Base-by-base conservation (phyloP, 768 basidiomycete genomes). In the Lactarius deliciosus region DNA sequence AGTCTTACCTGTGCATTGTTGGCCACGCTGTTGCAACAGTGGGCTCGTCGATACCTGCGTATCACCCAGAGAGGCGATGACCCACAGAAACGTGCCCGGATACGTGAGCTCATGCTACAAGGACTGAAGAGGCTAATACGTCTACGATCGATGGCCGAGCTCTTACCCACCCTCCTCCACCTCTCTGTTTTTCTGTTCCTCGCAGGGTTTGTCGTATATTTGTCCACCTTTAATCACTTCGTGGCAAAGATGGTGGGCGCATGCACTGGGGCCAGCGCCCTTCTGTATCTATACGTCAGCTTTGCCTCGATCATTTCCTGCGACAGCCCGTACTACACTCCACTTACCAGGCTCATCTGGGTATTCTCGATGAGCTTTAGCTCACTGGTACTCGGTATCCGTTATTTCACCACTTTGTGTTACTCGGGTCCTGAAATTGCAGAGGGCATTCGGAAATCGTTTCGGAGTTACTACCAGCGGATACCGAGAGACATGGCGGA, bases 141-240 rank as follows among this genome's bases (percentile, higher is more conserved):
- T 13, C 60, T 61, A 28, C 64, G 36, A 34, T 54, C 25, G 25
- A 58, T 36, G 50, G 58, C 60, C 2, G 18, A 64, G 11, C 13
- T 15, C 38, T 28, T 62, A 1, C 45, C 43, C 32, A 53, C 40
- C 2, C 36, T 62, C 45, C 43, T 66, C 16, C 56, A 66, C 9
- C 10, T 54, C 16, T 62, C 61, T n/a, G 43, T 66, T n/a, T 50
- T 66, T 7, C n/a, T 43, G 9, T 66, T 66, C 60, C n/a, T 62
- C 20, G 0, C 22, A 2, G 61, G 65, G 16, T 61, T 45, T 38
- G 22, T 61, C 20, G 13, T n/a, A 8, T 45, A 45, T n/a, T 45
- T 45, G 20, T 45, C 43, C 20, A 45, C 43, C 43, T 45, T 45
- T n/a, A n/a, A n/a, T n/a, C 34, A 28, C 38, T 7, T 4, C 20